phyloP scores from a whole-genome alignment of 2,329 filamentous ascomycete genomes.

The Paracamarosporium sp. region DNA sequence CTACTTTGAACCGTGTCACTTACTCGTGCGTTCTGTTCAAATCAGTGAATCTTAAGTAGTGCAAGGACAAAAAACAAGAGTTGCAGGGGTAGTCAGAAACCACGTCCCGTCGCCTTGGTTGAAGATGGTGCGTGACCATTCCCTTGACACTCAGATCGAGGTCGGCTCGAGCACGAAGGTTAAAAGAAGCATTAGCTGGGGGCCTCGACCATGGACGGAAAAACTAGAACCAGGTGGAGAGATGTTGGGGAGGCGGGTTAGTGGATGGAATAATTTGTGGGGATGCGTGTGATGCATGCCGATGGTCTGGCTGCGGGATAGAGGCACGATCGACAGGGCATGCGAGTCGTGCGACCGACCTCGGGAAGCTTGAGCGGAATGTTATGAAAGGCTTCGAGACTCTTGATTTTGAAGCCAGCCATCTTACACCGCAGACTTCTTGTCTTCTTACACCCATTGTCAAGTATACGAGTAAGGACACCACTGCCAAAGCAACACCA shows the following conservation, averaged over 20 bases:
- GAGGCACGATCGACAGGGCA: neutral
- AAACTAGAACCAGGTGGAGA: neutral
- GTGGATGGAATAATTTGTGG: constrained; percentile 1
- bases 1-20: too few species aligned
- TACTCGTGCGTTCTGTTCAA: too few species aligned
- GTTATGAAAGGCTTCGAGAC: neutral
- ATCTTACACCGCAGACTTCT: neutral
- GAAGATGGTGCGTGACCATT: neutral
- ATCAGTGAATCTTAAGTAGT: too few species aligned
- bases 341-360: neutral
- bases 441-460: neutral
- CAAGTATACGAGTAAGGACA: neutral
- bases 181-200: neutral
- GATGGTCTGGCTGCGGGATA: neutral
- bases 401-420: neutral
- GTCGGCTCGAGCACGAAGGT: neutral
- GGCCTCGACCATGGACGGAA: neutral
- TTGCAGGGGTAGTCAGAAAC: too few species aligned
- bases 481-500: neutral
- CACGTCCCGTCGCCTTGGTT: too few species aligned
- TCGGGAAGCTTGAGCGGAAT: neutral
- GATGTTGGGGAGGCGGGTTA: neutral
- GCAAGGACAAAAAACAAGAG: too few species aligned
- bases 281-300: neutral
- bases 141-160: neutral